Conservation (phyloP, 1,284 basidiomycete genomes). For the Bjerkandera adusta region DNA sequence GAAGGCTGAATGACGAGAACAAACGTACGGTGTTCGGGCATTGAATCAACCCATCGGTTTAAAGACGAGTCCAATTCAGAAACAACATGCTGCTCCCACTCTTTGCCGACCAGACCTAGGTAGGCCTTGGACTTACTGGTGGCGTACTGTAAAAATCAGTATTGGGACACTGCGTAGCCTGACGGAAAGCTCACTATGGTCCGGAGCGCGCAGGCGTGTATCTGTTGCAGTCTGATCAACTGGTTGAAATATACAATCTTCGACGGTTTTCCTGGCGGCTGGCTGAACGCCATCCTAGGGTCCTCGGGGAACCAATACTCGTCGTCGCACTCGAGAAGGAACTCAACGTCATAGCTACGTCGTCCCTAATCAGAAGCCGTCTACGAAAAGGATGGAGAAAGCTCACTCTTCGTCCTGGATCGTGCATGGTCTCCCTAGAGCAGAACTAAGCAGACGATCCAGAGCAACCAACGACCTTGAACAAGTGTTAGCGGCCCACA, state of each 20-base stretch:
- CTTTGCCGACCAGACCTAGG: constrained; percentile 32
- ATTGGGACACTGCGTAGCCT: background rate
- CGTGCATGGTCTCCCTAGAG: constrained; percentile 73
- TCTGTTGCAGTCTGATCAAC: background rate
- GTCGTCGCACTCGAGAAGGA: constrained; percentile 68
- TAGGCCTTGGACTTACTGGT: constrained; percentile 51
- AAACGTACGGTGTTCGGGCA: constrained; percentile 30
- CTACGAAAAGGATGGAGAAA: constrained; percentile 46
- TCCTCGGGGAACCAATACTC: constrained; percentile 61
- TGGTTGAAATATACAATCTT: background rate
- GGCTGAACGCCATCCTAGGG: constrained; percentile 41
- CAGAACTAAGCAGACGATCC: constrained; percentile 63
- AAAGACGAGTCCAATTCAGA: constrained; percentile 33
- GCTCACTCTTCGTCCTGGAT: constrained; percentile 80
- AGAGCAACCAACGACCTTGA: constrained; percentile 56
- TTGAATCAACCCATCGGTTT: constrained; percentile 25
- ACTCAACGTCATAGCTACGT: constrained; percentile 60
- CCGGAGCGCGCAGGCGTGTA: constrained; percentile 1
- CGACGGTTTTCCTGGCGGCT: constrained; percentile 4
- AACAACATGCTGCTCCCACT: background rate
- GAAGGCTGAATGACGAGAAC: constrained; percentile 40
- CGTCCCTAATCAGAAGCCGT: constrained; percentile 34
- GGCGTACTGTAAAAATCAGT: constrained; percentile 40
- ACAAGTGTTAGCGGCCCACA: background rate
- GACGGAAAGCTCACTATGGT: background rate